Conservation (phyloP, 768 basidiomycete genomes). For the Tricholoma saponaceum region DNA sequence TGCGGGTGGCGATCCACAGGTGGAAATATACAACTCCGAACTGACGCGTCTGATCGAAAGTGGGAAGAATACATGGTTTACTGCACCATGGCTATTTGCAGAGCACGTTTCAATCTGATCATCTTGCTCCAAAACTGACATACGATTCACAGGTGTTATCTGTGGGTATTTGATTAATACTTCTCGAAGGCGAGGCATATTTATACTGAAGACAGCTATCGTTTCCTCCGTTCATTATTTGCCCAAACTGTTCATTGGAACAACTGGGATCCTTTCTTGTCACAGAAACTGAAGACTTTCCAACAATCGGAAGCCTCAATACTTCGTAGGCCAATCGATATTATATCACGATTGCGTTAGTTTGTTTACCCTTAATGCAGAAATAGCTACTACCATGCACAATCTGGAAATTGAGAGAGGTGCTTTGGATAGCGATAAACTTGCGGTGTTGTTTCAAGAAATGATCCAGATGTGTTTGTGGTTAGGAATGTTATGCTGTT, state of each 20-base stretch:
- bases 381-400: constrained; percentile 70
- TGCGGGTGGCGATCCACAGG: constrained; percentile 71
- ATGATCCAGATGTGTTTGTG: constrained; percentile 92
- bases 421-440: constrained; percentile 46
- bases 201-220: constrained; percentile 54
- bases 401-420: constrained; percentile 54
- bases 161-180: constrained; percentile 40
- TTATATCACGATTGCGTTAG: constrained; percentile 1
- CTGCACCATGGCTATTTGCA: constrained; percentile 92
- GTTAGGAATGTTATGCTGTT: constrained; percentile 28
- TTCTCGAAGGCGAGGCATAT: neutral
- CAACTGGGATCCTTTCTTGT: constrained; percentile 76
- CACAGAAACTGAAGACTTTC: constrained; percentile 80
- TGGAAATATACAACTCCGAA: constrained; percentile 74
- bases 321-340: constrained; percentile 49
- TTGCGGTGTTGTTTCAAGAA: constrained; percentile 68
- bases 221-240: constrained; percentile 73
- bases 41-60: constrained; percentile 46
- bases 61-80: constrained; percentile 77
- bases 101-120: constrained; percentile 56
- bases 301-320: constrained; percentile 74
- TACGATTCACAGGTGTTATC: constrained; percentile 54
- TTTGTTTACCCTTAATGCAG: constrained; percentile 30
- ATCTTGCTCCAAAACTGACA: neutral
- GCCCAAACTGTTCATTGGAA: constrained; percentile 66